Evolutionary conservation across 148 eudicot species (phyloP).

Genomic region (Polygonum aviculare): DNA sequence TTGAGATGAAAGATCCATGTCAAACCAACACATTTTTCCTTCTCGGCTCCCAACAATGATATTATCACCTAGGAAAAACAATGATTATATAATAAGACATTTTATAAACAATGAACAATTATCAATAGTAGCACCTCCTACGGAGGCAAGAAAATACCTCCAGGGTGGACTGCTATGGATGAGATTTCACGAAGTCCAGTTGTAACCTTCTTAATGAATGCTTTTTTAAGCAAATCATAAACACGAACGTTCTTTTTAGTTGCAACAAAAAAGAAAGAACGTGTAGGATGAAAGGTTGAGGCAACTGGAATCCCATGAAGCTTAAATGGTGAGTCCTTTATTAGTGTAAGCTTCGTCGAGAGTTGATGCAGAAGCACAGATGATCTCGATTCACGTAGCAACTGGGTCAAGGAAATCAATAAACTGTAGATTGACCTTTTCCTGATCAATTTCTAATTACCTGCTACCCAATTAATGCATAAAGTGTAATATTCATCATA

Average conservation of each 20-base stretch:
- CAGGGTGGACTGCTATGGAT: conserved; percentile 84
- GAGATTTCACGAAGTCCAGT: conserved; percentile 77
- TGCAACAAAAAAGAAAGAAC: conserved; percentile 69
- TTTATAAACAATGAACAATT: background rate
- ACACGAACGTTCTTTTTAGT: conserved; percentile 89
- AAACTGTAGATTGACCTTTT: background rate
- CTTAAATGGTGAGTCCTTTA: conserved; percentile 46
- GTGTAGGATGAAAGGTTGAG: conserved; percentile 80
- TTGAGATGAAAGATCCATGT: conserved; percentile 85
- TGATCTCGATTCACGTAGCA: conserved; percentile 76
- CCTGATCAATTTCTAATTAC: background rate
- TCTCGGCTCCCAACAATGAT: conserved; percentile 91
- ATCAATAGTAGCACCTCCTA: background rate
- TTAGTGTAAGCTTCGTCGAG: conserved; percentile 65
- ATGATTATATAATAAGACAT: background rate
- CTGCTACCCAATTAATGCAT: background rate
- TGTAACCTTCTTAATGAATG: conserved; percentile 75
- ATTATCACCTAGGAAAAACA: conserved; percentile 66
- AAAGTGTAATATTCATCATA: background rate
- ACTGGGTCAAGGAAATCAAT: conserved; percentile 52
- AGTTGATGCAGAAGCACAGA: conserved; percentile 72
- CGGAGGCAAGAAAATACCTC: conserved; percentile 40
- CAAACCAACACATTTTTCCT: conserved; percentile 97
- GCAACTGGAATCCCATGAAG: conserved; percentile 86
- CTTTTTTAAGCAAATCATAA: conserved; percentile 71